Conservation (phyloP, 257 asterid genomes). For the Paulownia fortunei region DNA sequence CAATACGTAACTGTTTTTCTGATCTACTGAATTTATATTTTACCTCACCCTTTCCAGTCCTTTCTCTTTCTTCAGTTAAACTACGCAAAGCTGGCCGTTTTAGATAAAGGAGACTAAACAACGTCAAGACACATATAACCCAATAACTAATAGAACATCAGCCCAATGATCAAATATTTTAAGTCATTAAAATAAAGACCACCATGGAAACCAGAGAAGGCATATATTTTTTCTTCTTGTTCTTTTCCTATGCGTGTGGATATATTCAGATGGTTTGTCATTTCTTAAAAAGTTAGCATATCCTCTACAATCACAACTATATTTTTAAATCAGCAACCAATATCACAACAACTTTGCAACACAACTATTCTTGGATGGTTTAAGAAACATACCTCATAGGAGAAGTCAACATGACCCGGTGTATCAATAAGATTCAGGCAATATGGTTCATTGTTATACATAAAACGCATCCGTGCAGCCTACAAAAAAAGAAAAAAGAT, state of each 20-base stretch:
- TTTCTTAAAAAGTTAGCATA: conserved; percentile 8
- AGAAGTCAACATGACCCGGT: conserved; percentile 99
- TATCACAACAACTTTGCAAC: not conserved
- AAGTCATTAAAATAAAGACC: conserved; percentile 14
- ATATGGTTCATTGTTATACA: conserved; percentile 68
- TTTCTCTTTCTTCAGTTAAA: not conserved
- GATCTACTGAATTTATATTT: not conserved
- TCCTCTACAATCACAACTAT: conserved; percentile 9
- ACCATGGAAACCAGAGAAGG: conserved; percentile 16
- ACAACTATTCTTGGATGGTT: conserved; percentile 2
- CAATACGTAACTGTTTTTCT: not conserved
- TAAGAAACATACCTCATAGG: conserved; percentile 83
- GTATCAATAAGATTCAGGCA: conserved; percentile 98
- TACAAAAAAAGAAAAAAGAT: conserved; percentile 37
- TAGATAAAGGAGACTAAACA: conserved; percentile 10
- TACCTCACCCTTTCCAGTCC: not conserved
- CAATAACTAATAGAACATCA: conserved; percentile 12
- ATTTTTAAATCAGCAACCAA: not conserved
- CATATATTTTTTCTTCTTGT: not conserved
- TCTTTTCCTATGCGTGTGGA: not conserved
- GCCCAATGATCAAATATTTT: conserved; percentile 16
- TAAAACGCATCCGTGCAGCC: conserved; percentile 98
- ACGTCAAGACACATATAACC: not conserved
- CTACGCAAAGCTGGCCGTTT: not conserved
- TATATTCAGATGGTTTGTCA: conserved; percentile 9